These are phyloP conservation scores for Plasmodium gonderi DNA, from an alignment of 169 alveolate species.

Conservation along the genomic window DNA sequence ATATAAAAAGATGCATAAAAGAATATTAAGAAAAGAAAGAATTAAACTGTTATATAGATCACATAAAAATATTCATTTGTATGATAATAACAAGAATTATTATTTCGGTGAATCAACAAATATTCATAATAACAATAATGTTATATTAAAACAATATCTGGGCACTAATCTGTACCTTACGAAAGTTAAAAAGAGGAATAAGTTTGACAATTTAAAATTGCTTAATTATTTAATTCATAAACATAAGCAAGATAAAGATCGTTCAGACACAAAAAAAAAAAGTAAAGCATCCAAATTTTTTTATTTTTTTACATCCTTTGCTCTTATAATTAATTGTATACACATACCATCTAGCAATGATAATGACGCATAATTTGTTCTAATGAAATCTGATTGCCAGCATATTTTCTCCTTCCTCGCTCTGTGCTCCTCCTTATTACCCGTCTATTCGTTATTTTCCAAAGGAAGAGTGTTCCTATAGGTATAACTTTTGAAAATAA, in stretches of 20 bases:
- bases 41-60: conserved; percentile 21
- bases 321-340: conserved; percentile 68
- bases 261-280: conserved; percentile 55
- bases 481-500: background rate
- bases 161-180: background rate
- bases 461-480: background rate
- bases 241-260: conserved; percentile 33
- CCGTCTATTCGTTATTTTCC: background rate
- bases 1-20: conserved; percentile 16
- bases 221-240: conserved; percentile 47
- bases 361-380: conserved; percentile 25
- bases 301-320: conserved; percentile 59
- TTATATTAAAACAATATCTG: background rate
- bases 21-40: conserved; percentile 29
- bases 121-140: background rate
- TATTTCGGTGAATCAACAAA: background rate
- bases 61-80: conserved; percentile 21
- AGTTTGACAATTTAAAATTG: conserved; percentile 39
- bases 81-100: conserved; percentile 32
- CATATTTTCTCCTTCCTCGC: background rate
- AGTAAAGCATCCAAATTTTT: conserved; percentile 65
- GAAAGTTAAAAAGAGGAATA: background rate
- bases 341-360: conserved; percentile 70
- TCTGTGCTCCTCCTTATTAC: background rate
- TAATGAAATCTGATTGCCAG: background rate